These are phyloP conservation scores for Tuber microsphaerosporum DNA, from an alignment of 495 filamentous ascomycete genomes.

Conservation along the genomic window DNA sequence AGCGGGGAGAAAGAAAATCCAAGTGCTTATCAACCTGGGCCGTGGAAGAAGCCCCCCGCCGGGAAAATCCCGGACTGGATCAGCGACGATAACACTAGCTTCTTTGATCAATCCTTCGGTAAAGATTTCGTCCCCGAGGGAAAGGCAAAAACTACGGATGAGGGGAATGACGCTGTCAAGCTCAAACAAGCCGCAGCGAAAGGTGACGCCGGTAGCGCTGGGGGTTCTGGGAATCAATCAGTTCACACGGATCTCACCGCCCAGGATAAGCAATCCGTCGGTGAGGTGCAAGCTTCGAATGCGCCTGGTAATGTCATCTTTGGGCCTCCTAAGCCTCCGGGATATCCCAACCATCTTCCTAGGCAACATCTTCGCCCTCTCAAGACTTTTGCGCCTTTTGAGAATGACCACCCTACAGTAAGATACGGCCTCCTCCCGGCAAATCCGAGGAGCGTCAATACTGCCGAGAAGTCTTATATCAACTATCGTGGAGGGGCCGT, in stretches of 20 bases:
- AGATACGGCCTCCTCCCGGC: constrained; percentile 1
- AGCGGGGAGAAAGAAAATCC: not conserved
- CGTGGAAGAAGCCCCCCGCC: not conserved
- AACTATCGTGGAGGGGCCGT: not conserved
- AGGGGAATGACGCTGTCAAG: too few relatives aligned
- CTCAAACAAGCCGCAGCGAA: not conserved
- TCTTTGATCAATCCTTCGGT: not conserved
- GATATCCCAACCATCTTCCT: not conserved
- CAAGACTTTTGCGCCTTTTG: not conserved
- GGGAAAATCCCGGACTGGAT: not conserved
- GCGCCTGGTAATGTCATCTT: not conserved
- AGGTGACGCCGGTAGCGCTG: not conserved
- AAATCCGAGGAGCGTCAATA: not conserved
- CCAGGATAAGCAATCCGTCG: not conserved
- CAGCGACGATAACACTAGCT: not conserved
- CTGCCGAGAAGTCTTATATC: not conserved
- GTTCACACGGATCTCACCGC: not conserved
- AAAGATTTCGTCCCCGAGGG: not conserved
- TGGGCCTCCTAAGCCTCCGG: not conserved
- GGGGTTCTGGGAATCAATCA: not conserved
- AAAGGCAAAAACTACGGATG: not conserved
- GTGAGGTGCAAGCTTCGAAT: not conserved
- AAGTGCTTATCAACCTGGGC: not conserved
- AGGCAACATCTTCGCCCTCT: not conserved
- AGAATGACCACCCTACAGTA: not conserved